Conservation (phyloP, 495 filamentous ascomycete genomes). For the Aspergillus ellipticus region DNA sequence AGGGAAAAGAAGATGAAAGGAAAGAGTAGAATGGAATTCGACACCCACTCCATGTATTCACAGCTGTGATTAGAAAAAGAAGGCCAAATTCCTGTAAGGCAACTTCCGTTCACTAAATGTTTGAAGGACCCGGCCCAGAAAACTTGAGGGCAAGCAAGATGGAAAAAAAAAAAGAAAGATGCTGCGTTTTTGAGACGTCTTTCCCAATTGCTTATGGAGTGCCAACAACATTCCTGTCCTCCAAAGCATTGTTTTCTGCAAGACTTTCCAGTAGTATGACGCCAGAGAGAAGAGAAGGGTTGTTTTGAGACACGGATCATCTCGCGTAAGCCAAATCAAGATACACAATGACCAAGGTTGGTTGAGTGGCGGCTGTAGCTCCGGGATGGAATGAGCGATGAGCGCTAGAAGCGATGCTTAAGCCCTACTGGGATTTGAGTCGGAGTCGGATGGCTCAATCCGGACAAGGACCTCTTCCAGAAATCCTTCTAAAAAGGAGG, state of each 20-base stretch:
- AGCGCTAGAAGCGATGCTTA: background rate
- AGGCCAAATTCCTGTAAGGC: background rate
- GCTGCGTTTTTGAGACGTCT: background rate
- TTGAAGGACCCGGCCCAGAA: conserved; percentile 9
- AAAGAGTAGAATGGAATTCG: background rate
- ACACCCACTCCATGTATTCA: background rate
- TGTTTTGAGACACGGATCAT: background rate
- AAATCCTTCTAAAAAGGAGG: conserved; percentile 82
- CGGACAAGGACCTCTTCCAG: conserved; percentile 93
- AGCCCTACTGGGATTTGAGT: conserved; percentile 19
- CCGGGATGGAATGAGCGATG: background rate
- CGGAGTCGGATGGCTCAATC: conserved; percentile 79
- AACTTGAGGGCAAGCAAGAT: background rate
- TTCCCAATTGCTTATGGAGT: background rate
- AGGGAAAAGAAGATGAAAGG: conserved; percentile 3
- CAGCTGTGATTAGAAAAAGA: background rate
- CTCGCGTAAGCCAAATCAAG: background rate
- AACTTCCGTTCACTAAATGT: background rate
- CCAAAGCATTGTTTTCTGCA: background rate
- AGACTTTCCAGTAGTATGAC: background rate
- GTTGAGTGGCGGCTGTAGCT: background rate
- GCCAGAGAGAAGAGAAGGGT: background rate
- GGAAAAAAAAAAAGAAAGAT: background rate
- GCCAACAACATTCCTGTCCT: background rate
- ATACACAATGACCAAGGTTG: background rate